These are phyloP conservation scores for Plectosphaerella sp. DNA, from an alignment of 2,329 filamentous ascomycete species.

Conservation along the genomic window DNA sequence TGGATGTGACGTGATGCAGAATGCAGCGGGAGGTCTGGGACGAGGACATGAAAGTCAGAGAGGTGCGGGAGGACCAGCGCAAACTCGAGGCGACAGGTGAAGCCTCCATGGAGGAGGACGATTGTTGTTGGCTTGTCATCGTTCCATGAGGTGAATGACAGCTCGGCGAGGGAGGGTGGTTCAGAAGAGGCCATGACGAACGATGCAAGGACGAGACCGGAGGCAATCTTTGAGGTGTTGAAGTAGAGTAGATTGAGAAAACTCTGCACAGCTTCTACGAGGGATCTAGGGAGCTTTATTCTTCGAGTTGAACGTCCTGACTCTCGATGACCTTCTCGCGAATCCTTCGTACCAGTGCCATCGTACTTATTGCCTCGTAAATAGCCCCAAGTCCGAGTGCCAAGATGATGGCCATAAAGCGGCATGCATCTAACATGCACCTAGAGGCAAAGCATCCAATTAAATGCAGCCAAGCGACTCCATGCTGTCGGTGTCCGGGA, in stretches of 20 bases:
- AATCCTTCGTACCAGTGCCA: not conserved
- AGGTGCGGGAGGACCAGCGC: slow-evolving; percentile 27
- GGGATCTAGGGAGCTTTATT: too few species aligned
- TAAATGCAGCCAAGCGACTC: not conserved
- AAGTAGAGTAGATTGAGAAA: too few species aligned
- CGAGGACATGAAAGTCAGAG: slow-evolving; percentile 30
- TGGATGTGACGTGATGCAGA: slow-evolving; percentile 26
- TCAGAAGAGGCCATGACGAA: not conserved
- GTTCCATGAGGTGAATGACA: slow-evolving; percentile 10
- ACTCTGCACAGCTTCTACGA: too few species aligned
- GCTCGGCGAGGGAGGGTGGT: not conserved
- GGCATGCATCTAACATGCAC: not conserved
- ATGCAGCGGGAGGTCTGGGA: slow-evolving; percentile 32
- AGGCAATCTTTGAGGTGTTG: not conserved
- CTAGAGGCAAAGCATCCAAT: not conserved
- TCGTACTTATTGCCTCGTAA: too few species aligned
- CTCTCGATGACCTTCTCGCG: too few species aligned
- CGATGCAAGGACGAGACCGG: not conserved
- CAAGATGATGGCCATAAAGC: not conserved
- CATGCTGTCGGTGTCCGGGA: not conserved
- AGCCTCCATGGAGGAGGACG: slow-evolving; percentile 25
- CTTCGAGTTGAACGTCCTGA: too few species aligned
- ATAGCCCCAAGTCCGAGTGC: too few species aligned
- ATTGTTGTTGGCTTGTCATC: slow-evolving; percentile 21
- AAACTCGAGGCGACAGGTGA: slow-evolving; percentile 28